These are phyloP conservation scores for Boletus subcaerulescens DNA, from an alignment of 768 basidiomycete species.

Conservation along the genomic window DNA sequence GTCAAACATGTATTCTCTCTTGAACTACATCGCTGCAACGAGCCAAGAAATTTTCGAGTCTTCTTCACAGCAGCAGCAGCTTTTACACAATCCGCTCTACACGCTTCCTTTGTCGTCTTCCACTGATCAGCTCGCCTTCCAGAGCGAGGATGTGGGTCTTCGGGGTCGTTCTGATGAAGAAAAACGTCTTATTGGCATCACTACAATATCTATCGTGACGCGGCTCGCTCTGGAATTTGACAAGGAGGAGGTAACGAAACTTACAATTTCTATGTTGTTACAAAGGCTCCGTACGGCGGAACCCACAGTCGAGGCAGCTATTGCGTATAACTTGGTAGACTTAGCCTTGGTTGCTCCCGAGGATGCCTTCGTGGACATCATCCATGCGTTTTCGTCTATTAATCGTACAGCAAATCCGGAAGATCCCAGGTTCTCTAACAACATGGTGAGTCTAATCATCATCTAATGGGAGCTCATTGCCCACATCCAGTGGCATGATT, in stretches of 20 bases:
- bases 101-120: slow-evolving; percentile 28
- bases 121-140: slow-evolving; percentile 48
- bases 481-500: neutral
- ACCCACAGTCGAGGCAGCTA: slow-evolving; percentile 85
- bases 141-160: slow-evolving; percentile 61
- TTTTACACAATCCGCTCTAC: slow-evolving; percentile 42
- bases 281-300: slow-evolving; percentile 85
- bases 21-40: slow-evolving; percentile 87
- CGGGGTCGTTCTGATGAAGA: slow-evolving; percentile 78
- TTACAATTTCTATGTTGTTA: slow-evolving; percentile 90
- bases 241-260: slow-evolving; percentile 81
- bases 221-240: slow-evolving; percentile 84
- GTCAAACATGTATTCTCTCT: slow-evolving; percentile 95
- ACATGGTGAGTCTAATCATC: slow-evolving; percentile 57
- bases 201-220: slow-evolving; percentile 89
- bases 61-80: slow-evolving; percentile 42
- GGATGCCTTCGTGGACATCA: slow-evolving; percentile 77
- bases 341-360: slow-evolving; percentile 78
- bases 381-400: slow-evolving; percentile 78
- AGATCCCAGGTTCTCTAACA: slow-evolving; percentile 84
- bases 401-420: slow-evolving; percentile 86
- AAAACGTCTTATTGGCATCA: slow-evolving; percentile 79
- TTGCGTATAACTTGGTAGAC: slow-evolving; percentile 89
- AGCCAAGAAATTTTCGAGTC: slow-evolving; percentile 70
- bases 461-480: neutral